phyloP scores from a whole-genome alignment of 1,284 basidiomycete species.

The Erythrobasidium hasegawianum region DNA sequence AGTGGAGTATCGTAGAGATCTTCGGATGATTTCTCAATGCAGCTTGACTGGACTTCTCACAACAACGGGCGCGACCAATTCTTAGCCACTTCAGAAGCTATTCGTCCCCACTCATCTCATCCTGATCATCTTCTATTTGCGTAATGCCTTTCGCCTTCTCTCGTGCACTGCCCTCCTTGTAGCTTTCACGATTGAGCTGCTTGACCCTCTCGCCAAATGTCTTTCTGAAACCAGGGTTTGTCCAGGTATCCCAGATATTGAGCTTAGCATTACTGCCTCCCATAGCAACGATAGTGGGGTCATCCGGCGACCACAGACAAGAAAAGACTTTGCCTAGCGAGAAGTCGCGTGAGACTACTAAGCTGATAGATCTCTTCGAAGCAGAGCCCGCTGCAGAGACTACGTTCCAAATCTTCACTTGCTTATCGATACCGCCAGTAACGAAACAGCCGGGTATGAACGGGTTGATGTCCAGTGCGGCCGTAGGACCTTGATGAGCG shows the following conservation, averaged over 20 bases:
- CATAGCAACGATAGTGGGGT: conserved; percentile 87
- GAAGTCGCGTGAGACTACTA: conserved; percentile 86
- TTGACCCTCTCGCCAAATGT: conserved; percentile 49
- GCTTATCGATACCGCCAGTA: conserved; percentile 89
- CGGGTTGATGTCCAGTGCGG: conserved; percentile 84
- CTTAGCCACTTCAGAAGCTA: too few species aligned
- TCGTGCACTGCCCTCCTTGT: conserved; percentile 20
- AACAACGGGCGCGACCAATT: too few species aligned
- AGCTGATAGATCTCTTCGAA: conserved; percentile 68
- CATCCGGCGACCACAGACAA: conserved; percentile 83
- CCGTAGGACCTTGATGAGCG: conserved; percentile 93
- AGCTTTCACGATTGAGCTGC: conserved; percentile 40
- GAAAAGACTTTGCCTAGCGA: conserved; percentile 90
- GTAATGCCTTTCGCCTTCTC: conserved; percentile 17
- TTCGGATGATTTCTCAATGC: too few species aligned
- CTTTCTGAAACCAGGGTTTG: conserved; percentile 48
- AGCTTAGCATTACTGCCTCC: conserved; percentile 88
- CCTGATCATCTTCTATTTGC: conserved; percentile 10
- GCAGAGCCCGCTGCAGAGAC: conserved; percentile 53
- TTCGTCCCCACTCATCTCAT: too few species aligned
- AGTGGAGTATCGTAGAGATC: too few species aligned
- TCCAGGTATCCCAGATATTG: conserved; percentile 78
- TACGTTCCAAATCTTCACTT: conserved; percentile 89
- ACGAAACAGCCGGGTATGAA: conserved; percentile 85
- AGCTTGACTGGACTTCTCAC: too few species aligned